Evolutionary conservation across 73 alveolate genomes (phyloP).

Genomic region (Symbiodinium natans): DNA sequence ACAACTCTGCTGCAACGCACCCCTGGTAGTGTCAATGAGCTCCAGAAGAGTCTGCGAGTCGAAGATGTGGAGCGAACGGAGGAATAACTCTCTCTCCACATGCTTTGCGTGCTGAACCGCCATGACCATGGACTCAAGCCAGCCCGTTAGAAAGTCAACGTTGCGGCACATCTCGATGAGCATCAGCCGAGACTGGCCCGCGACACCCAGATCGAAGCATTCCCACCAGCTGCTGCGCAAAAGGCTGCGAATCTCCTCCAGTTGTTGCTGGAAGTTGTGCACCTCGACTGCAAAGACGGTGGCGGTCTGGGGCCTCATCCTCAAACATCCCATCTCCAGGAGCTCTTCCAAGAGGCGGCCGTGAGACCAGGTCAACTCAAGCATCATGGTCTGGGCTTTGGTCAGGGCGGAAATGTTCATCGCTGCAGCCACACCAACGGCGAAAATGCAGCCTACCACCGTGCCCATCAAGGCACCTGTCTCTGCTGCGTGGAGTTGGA

Average conservation of each 20-base stretch:
- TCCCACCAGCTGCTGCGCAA: constrained; percentile 79
- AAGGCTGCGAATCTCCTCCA: constrained; percentile 36
- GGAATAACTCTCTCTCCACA: background rate
- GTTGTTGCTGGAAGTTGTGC: constrained; percentile 23
- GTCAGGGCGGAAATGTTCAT: background rate
- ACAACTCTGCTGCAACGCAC: constrained; percentile 20
- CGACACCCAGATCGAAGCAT: constrained; percentile 75
- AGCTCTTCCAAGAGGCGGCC: background rate
- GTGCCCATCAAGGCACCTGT: constrained; percentile 74
- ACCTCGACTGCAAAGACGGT: no score
- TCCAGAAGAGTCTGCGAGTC: constrained; percentile 2
- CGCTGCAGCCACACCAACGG: background rate
- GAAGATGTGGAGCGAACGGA: background rate
- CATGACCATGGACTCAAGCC: constrained; percentile 88
- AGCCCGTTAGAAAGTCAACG: constrained; percentile 53
- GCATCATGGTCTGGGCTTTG: background rate
- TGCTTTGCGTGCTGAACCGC: constrained; percentile 64
- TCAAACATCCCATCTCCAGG: constrained; percentile 31
- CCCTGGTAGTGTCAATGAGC: constrained; percentile 40
- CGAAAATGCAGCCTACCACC: constrained; percentile 1
- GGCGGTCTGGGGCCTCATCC: constrained; percentile 66
- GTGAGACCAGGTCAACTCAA: background rate
- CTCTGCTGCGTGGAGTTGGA: constrained; percentile 64
- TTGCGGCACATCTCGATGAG: constrained; percentile 42
- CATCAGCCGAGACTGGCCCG: constrained; percentile 69